Evolutionary conservation across 225 moss, liverwort and hornwort genomes (phyloP).

Genomic region (Straminergon stramineum): DNA sequence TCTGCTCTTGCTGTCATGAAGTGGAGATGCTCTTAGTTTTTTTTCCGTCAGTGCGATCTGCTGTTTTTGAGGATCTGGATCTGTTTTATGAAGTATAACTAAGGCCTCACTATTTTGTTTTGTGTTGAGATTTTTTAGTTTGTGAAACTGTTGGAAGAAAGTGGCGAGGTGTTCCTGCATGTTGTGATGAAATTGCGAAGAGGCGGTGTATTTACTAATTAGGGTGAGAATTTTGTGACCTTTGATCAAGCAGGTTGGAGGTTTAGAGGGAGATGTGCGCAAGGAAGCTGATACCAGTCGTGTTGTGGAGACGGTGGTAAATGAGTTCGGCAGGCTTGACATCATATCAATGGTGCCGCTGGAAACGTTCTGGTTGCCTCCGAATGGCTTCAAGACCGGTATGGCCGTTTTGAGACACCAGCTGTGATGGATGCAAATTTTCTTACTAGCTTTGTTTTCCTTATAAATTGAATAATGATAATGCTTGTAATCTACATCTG

Average conservation of each 20-base stretch:
- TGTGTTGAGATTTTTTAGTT: neutral
- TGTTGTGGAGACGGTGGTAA: slow-evolving; percentile 33
- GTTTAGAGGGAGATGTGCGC: slow-evolving; percentile 47
- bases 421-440: neutral
- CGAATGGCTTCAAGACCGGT: slow-evolving; percentile 24
- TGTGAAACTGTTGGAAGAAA: neutral
- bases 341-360: slow-evolving; percentile 48
- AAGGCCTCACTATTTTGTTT: neutral
- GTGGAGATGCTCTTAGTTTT: too few relatives aligned
- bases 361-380: slow-evolving; percentile 51
- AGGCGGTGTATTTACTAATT: neutral
- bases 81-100: too few relatives aligned
- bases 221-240: neutral
- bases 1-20: neutral
- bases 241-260: slow-evolving; percentile 25
- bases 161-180: neutral
- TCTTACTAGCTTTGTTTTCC: neutral
- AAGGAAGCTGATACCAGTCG: slow-evolving; percentile 44
- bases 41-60: too few relatives aligned
- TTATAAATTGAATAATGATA: neutral
- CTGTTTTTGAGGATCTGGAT: too few relatives aligned
- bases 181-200: neutral
- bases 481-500: neutral
- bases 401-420: neutral
- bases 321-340: slow-evolving; percentile 51